Evolutionary conservation across 352 stramenopile species (phyloP).

Genomic region (Phytophthora sp.): DNA sequence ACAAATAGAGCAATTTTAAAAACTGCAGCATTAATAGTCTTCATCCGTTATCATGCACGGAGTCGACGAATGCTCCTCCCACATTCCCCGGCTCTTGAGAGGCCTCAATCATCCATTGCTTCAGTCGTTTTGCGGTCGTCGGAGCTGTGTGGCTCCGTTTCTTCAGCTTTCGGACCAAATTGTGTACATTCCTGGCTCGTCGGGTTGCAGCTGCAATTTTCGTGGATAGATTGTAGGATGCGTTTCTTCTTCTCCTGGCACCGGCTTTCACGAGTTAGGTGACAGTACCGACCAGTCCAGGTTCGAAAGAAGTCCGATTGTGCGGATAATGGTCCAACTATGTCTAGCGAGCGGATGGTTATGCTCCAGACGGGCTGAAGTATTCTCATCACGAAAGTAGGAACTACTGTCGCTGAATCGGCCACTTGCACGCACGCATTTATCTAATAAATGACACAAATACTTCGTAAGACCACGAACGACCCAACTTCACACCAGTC

Average conservation of each 20-base stretch:
- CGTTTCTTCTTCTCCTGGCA: neutral
- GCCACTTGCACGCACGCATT: neutral
- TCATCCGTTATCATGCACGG: neutral
- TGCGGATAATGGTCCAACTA: neutral
- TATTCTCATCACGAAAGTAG: neutral
- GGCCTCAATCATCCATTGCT: neutral
- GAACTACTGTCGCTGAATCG: neutral
- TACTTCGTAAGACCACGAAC: neutral
- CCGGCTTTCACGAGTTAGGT: neutral
- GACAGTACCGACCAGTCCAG: neutral
- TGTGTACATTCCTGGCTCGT: slow-evolving; percentile 1
- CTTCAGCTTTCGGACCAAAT: neutral
- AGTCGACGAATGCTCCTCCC: neutral
- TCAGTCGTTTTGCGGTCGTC: neutral
- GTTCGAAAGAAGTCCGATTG: neutral
- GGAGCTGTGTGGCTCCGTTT: neutral
- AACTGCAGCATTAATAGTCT: too few relatives aligned
- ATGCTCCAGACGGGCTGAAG: neutral
- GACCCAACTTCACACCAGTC: neutral
- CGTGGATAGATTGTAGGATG: neutral
- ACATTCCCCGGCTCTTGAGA: neutral
- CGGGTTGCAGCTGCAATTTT: neutral
- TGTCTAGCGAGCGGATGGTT: neutral
- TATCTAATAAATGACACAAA: neutral
- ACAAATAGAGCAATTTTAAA: neutral